Base-by-base conservation (phyloP, 78 protist genomes). In the Chrysochromulina parva region DNA sequence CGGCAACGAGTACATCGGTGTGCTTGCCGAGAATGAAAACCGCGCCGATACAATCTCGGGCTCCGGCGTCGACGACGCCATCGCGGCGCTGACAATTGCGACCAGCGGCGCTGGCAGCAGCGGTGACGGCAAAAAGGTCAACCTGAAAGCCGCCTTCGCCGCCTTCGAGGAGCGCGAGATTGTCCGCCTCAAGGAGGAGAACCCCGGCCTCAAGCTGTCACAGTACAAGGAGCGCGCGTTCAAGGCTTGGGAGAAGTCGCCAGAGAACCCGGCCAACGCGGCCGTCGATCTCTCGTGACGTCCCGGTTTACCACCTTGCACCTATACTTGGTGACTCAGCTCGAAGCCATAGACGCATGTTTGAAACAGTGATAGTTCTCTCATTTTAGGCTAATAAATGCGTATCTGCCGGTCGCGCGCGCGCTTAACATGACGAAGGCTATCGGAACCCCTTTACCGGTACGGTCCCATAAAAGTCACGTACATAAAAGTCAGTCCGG, bases 221-320 rank as follows among this genome's bases (percentile, higher is more conserved):
- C 92, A 89, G 73, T 53, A 50, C 60, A 89, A 89, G 66, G 92
- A 89, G 53, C 47, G 47, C 54, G 26, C 16, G 20, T 89, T 9
- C 22, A 13, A 28, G 6, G 22, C 55, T 14, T 89, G 92, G 92
- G 67, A 89, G 66, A 89, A 78, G 59, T 9, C n/a, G 11, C 92
- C 92, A 13, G 71, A 89, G 19, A 89, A 89, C 48, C 92, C 92
- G 38, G 19, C 3, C 38, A 69, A 69, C 78, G 71, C 66, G 66
- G 38, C 38, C 38, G 38, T 38, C 38, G 38, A 38, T 38, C 38
- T 38, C 38, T 38, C 38, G 38, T 38, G 38, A 38, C 38, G 38
- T 38, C 38, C 38, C 38, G 38, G 38, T 38, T 38, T 38, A 38
- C 38, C 38, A 38, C 38, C 38, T 38, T 38, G 38, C 38, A 38